Evolutionary conservation across 2,329 filamentous ascomycete species (phyloP), one percentile per base, ranked within the genome.

Genomic region (Monilinia aucupariae): DNA sequence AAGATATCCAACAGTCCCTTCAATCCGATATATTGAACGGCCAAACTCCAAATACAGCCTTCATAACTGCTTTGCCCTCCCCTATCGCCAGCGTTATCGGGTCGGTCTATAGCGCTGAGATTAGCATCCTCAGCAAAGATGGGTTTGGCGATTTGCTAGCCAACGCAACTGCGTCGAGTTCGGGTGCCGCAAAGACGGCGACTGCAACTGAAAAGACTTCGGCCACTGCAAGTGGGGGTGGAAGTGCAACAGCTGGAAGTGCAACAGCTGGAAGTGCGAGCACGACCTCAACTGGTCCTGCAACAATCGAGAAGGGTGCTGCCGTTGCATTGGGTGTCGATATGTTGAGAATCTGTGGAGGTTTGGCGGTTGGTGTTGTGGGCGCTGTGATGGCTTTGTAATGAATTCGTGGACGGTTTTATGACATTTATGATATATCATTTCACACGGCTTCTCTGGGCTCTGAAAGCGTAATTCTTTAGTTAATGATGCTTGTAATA

Each of bases 351-450:
- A 47, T 47, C 2, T 47, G 43, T 30, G 60, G 30, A 15, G 51
- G 60, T 37, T 49, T 62, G 43, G 52, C 51, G 1, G 43, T 62
- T 27, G 65, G 65, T 50, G 37, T 63, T 49, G 3, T 65, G 20
- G 60, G 63, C 30, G 59, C 53, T 27, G 34, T 65, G 17, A 39
- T 58, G 8, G 63, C 52, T 52, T 59, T 65, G 56, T 66, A 63
- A 25, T 30, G 13, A 4, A 34, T 8, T 34, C 3, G 13, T 56
- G 15, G 3, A 27, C 25, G 8, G 4, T 17, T 25, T 8, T 22
- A 34, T 48, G 27, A 37, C 15, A 34, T n/a, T 27, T 34, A 15
- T 5, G 30, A 52, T 52, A 10, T 37, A 22, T 22, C 5, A 22
- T 8, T 4, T 7, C 32, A 2, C 27, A 2, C 8, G n/a, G 30